phyloP scores from a whole-genome alignment of 2,329 filamentous ascomycete genomes.

The Colletotrichum horii region DNA sequence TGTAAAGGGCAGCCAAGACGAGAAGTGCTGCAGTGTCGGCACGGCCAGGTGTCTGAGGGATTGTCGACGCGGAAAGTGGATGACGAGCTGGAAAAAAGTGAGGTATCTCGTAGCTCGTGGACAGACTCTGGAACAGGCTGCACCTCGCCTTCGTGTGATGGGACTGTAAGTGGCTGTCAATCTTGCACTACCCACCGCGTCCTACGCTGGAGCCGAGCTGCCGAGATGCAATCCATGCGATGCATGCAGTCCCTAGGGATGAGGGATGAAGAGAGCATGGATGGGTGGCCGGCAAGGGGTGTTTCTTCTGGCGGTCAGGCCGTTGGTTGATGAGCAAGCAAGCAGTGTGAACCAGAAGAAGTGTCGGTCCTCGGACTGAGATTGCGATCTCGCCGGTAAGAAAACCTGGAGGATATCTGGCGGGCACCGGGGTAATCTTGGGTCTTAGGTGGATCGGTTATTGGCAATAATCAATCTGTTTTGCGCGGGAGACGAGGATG shows the following conservation, averaged over 20 bases:
- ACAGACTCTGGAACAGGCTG: background rate
- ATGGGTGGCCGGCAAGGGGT: background rate
- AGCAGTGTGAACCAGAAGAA: background rate
- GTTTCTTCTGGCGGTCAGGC: background rate
- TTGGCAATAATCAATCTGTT: constrained; percentile 3
- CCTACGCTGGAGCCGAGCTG: background rate
- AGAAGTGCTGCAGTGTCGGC: background rate
- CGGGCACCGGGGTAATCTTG: background rate
- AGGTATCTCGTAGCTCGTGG: background rate
- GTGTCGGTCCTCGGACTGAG: background rate
- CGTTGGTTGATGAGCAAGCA: background rate
- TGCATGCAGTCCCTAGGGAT: background rate
- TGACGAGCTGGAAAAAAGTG: background rate
- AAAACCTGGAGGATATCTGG: background rate
- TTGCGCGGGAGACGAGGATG: background rate
- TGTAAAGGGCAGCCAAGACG: background rate
- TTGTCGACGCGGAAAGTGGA: background rate
- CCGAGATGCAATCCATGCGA: constrained; percentile 8
- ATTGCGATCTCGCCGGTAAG: background rate
- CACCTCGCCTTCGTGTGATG: background rate
- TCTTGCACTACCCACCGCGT: background rate
- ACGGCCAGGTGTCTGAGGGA: background rate
- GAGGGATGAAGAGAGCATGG: background rate
- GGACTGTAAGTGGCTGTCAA: background rate
- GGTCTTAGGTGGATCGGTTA: background rate